Base-by-base conservation (phyloP, 805 yeast species). In the Clavispora vitiphila region DNA sequence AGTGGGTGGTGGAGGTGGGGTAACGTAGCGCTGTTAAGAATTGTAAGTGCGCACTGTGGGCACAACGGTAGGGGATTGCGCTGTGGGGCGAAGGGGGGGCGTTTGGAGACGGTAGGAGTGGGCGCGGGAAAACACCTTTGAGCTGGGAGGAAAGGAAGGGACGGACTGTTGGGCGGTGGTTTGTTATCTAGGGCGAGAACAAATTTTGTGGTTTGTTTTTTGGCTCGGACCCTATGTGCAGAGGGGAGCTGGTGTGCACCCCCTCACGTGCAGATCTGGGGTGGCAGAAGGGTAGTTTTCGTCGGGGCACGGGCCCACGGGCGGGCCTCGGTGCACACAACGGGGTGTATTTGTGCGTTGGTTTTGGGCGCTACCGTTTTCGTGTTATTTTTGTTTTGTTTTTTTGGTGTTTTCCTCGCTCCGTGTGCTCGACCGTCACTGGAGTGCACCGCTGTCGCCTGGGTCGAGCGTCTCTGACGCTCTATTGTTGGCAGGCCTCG, bases 131-230 rank as follows among this genome's bases (percentile, higher is more conserved):
- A n/a, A 14, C 16, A 16, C 15, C 15, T 26, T 7, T 3, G 30
- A 14, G 14, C 20, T n/a, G 32, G 16, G 20, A 29, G 7, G n/a
- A 29, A 29, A 29, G n/a, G 32, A 29, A 29, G 32, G 32, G 14
- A 29, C 19, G 20, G n/a, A 20, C 32, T 12, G 32, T 19, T 20
- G 20, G 20, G 20, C 20, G 32, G 32, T 15, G 19, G 32, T 29
- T 29, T 29, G 32, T 29, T 29, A 29, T 29, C 32, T 29, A 26
- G 32, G 32, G 32, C 32, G 32, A 29, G 32, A 29, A 29, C 32
- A 29, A 29, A 29, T 29, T 29, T 29, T 29, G 32, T 29, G 32
- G 32, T n/a, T 29, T 29, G 32, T 29, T 29, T 29, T 29, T 29
- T 29, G 20, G 32, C 32, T 29, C 20, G 12, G 32, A 7, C 20